Evolutionary conservation across 805 yeast species (phyloP), one percentile per base, ranked within the genome.

Genomic region (Candida tallmaniae): DNA sequence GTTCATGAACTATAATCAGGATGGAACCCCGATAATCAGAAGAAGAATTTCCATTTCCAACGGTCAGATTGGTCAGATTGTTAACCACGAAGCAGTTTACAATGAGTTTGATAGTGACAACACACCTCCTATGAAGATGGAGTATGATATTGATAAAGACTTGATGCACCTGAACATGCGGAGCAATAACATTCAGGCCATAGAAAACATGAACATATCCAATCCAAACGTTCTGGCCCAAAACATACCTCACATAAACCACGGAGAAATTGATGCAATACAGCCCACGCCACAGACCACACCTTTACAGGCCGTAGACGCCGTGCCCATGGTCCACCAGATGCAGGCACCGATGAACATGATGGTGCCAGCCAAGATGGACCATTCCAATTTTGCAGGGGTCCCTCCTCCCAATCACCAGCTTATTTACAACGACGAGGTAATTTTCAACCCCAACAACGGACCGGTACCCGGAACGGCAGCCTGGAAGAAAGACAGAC

Each of bases 61-160:
- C 58, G 94, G 94, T 49, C 94, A 83, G 51, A 83, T 83, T 44
- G 84, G 88, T 31, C 94, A 83, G 50, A 73, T 83, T 23, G 70
- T 76, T 28, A 65, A 56, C 45, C 71, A 67, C 44, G 71, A 65
- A 40, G 68, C 68, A 2, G 51, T 54, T 17, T 56, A 56, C 34
- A 52, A 56, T 27, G 47, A 52, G 32, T 61, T 60, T 17, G 39
- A 35, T 19, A 34, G 31, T 32, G 37, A 28, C 23, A 35, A 32
- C 6, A 36, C 38, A 22, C 42, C 42, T 10, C 30, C 30, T 17
- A 13, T 26, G 12, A 26, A 26, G 17, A n/a, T n/a, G 7, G 23
- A 28, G 6, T 34, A 29, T 23, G 37, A 34, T 23, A 19, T 32
- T 9, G 37, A 34, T 11, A 20, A 26, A 23, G 37, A 34, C 11